phyloP scores from a whole-genome alignment of 2,329 filamentous ascomycete species.

The Tolypocladium amazonense region DNA sequence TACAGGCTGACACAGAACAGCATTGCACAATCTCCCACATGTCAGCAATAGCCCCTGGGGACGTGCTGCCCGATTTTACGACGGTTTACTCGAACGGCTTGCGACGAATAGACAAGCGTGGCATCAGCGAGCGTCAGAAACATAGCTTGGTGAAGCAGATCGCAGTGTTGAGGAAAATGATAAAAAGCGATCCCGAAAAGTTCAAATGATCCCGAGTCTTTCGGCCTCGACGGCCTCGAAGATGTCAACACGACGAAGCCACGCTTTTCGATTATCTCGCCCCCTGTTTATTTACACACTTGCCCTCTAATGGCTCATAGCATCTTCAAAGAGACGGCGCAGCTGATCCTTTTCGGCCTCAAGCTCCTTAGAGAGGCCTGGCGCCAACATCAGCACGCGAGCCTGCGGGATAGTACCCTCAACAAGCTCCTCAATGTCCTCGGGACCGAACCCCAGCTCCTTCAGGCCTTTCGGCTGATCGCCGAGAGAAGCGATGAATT shows the following conservation, averaged over 20 bases:
- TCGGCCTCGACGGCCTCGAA: background rate
- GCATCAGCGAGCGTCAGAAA: slow-evolving; percentile 52
- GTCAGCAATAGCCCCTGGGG: slow-evolving; percentile 46
- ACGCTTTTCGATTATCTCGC: background rate
- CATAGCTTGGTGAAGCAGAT: slow-evolving; percentile 57
- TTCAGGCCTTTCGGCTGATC: slow-evolving; percentile 85
- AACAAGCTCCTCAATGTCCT: slow-evolving; percentile 72
- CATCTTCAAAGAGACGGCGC: slow-evolving; percentile 54
- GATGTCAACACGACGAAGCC: too few species aligned
- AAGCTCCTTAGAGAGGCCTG: slow-evolving; percentile 62
- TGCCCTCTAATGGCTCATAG: slow-evolving; percentile 28
- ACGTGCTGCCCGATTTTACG: slow-evolving; percentile 52
- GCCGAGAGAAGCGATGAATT: slow-evolving; percentile 73
- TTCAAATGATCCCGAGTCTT: slow-evolving; percentile 20
- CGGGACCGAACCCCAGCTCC: slow-evolving; percentile 65
- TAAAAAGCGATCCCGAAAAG: slow-evolving; percentile 51
- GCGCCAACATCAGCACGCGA: slow-evolving; percentile 83
- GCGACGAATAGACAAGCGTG: slow-evolving; percentile 45
- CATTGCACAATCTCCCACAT: slow-evolving; percentile 62
- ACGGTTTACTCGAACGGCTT: slow-evolving; percentile 59
- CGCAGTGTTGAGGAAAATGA: slow-evolving; percentile 54
- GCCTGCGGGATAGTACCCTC: slow-evolving; percentile 92
- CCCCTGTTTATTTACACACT: background rate
- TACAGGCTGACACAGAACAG: slow-evolving; percentile 19
- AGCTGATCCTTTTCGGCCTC: slow-evolving; percentile 64